Conservation (phyloP, 1,284 basidiomycete species). For the Apiotrichum porosum region DNA sequence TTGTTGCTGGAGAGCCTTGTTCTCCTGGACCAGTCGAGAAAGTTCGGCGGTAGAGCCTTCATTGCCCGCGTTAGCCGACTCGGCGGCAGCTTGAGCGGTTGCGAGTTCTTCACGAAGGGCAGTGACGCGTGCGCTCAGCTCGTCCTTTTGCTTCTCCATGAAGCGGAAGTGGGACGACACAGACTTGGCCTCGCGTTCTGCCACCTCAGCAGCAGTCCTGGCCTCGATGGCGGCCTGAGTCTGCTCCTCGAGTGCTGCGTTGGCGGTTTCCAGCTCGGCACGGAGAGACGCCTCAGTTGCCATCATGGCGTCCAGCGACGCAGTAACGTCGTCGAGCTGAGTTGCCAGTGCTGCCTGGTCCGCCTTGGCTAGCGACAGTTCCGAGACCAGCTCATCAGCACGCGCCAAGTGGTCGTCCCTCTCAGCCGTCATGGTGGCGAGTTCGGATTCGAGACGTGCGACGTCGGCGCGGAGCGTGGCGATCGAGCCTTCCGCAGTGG, state of each 20-base stretch:
- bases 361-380: neutral
- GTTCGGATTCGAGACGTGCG: neutral
- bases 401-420: neutral
- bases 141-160: constrained; percentile 10
- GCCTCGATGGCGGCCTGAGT: neutral
- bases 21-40: constrained; percentile 26
- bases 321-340: neutral
- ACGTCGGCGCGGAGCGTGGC: neutral
- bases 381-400: neutral
- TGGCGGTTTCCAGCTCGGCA: neutral
- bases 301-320: neutral
- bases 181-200: constrained; percentile 3
- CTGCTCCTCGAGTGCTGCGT: neutral
- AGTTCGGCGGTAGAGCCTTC: neutral
- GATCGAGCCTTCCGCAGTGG: neutral
- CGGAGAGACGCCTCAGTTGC: neutral
- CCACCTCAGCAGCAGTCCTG: neutral
- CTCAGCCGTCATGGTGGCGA: neutral
- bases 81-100: neutral
- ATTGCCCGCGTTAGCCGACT: neutral
- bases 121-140: constrained; percentile 6
- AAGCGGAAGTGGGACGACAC: constrained; percentile 3
- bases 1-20: constrained; percentile 20
- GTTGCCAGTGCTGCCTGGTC: neutral
- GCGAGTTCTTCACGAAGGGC: constrained; percentile 8